Percentiles rank a stretch among this genome's conserved stretches.
phyloP scores from a whole-genome alignment of 805 yeast species.

The Pichia thaimueangensis region DNA sequence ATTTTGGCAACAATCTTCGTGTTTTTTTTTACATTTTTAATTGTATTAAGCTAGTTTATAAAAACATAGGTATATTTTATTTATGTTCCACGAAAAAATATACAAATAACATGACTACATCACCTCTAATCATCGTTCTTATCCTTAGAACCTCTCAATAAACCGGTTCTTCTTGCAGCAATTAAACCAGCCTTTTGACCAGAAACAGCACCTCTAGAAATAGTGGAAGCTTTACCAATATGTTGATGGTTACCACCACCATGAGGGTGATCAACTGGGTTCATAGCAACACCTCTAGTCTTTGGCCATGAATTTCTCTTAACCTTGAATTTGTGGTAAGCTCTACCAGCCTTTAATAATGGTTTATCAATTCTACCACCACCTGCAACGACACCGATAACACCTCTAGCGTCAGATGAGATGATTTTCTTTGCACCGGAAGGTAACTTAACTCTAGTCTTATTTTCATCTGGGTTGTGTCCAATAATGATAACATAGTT shows the following conservation, averaged over 20 bases:
- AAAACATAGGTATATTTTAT: conserved; percentile 7
- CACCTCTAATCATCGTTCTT: conserved; percentile 28
- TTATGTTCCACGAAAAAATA: conserved; percentile 1
- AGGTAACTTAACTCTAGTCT: conserved; percentile 98
- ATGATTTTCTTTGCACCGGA: conserved; percentile 98
- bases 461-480: conserved; percentile 98
- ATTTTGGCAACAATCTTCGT: too few species aligned
- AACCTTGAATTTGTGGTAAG: conserved; percentile 98
- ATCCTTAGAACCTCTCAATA: conserved; percentile 97
- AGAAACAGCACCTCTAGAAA: conserved; percentile 98
- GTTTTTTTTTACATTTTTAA: conserved; percentile 4
- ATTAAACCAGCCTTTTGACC: conserved; percentile 99
- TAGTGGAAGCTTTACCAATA: conserved; percentile 99
- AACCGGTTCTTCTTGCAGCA: conserved; percentile 99
- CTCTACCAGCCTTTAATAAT: conserved; percentile 99
- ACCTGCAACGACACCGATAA: conserved; percentile 99
- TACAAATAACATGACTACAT: conserved; percentile 2
- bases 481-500: conserved; percentile 98
- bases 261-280: conserved; percentile 99
- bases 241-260: conserved; percentile 99
- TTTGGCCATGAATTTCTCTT: conserved; percentile 99
- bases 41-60: conserved; percentile 6
- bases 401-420: conserved; percentile 97
- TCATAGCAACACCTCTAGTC: conserved; percentile 99
- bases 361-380: conserved; percentile 99